Evolutionary conservation across 176 grass and related monocot genomes (phyloP).

Genomic region (Phyllostachys edulis): DNA sequence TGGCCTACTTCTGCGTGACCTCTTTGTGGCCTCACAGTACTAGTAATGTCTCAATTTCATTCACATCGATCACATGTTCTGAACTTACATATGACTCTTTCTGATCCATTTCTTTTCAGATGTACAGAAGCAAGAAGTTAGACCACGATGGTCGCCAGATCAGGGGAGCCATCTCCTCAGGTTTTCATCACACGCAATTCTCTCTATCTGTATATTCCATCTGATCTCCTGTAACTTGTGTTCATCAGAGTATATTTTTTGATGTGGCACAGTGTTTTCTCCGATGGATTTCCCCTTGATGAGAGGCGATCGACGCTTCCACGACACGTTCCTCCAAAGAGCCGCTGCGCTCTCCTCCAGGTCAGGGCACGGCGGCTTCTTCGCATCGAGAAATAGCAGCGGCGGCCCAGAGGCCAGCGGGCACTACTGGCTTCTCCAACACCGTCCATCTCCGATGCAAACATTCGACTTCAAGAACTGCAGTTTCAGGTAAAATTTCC

Average conservation of each 20-base stretch:
- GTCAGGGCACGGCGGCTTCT: slow-evolving; percentile 43
- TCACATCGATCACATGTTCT: neutral
- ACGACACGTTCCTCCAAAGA: slow-evolving; percentile 77
- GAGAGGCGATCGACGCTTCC: slow-evolving; percentile 66
- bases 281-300: slow-evolving; percentile 77
- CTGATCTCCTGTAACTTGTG: neutral
- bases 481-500: slow-evolving; percentile 48
- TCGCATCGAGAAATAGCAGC: slow-evolving; percentile 38
- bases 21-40: neutral
- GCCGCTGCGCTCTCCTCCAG: slow-evolving; percentile 38
- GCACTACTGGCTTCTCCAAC: slow-evolving; percentile 57
- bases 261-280: slow-evolving; percentile 53
- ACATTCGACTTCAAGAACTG: slow-evolving; percentile 58
- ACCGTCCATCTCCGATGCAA: slow-evolving; percentile 34
- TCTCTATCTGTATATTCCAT: neutral
- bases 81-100: neutral
- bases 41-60: slow-evolving; percentile 9
- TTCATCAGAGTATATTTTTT: neutral
- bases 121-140: slow-evolving; percentile 96
- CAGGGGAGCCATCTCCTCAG: slow-evolving; percentile 63
- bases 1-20: neutral
- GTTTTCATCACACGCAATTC: slow-evolving; percentile 26
- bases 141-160: slow-evolving; percentile 66
- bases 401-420: slow-evolving; percentile 38
- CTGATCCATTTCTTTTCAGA: slow-evolving; percentile 52